Conservation (phyloP, 306 rosid species). For the Citrullus amarus region DNA sequence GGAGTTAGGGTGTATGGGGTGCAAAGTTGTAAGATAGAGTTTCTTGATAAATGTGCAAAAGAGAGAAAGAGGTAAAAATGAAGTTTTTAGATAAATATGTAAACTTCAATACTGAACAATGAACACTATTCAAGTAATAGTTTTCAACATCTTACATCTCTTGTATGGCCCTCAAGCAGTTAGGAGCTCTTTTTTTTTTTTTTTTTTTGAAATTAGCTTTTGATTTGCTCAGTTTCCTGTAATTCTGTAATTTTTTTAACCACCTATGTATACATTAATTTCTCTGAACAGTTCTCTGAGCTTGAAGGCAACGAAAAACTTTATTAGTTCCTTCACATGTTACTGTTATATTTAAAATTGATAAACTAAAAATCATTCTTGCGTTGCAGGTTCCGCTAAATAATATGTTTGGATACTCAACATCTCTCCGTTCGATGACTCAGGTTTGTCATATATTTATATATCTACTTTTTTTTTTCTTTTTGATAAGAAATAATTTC, state of each 20-base stretch:
- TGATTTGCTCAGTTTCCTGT: not conserved
- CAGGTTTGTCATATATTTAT: constrained; percentile 31
- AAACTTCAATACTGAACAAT: no score
- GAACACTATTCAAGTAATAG: not conserved
- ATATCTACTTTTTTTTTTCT: no score
- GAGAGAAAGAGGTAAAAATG: no score
- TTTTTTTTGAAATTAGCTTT: not conserved
- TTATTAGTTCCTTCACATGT: not conserved
- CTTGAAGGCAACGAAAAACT: not conserved
- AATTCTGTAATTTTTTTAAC: not conserved
- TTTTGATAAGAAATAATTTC: no score
- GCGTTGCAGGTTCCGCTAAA: constrained; percentile 74
- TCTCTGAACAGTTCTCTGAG: not conserved
- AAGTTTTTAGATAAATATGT: no score
- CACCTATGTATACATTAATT: not conserved
- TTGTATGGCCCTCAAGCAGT: not conserved
- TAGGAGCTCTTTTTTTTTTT: not conserved
- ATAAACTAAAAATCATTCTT: not conserved
- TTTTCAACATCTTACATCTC: not conserved
- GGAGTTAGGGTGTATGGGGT: no score
- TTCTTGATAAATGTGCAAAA: no score
- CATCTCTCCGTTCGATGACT: constrained; percentile 89
- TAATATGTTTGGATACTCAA: constrained; percentile 95
- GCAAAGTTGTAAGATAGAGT: no score
- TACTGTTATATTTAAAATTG: not conserved